Evolutionary conservation across 345 rosid genomes (phyloP).

Genomic region (Syzygium aromaticum): DNA sequence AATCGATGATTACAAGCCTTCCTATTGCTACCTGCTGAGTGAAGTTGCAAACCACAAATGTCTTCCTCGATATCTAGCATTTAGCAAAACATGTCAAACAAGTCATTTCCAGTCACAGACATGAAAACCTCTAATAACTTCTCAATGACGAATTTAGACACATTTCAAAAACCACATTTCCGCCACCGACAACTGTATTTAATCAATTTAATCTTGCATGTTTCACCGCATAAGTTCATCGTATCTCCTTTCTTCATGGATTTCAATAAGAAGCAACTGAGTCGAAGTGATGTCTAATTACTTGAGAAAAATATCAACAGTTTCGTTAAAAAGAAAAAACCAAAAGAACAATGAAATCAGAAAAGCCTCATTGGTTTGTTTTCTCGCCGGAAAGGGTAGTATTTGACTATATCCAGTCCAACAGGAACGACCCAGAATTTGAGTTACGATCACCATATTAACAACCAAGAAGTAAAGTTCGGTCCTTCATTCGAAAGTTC

Average conservation of each 20-base stretch:
- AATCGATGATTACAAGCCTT: neutral
- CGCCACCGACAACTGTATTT: neutral
- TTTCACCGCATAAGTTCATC: neutral
- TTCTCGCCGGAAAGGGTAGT: neutral
- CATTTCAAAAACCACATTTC: neutral
- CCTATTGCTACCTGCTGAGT: conserved; percentile 1
- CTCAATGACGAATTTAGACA: neutral
- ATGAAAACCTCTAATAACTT: neutral
- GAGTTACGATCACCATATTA: neutral
- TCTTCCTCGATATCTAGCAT: conserved; percentile 7
- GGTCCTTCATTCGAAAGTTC: neutral
- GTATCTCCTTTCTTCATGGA: neutral
- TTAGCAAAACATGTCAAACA: neutral
- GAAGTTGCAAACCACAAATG: conserved; percentile 3
- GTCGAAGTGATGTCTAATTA: neutral
- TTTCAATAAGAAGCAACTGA: neutral
- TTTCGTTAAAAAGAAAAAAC: neutral
- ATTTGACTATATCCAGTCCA: neutral
- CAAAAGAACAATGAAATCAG: neutral
- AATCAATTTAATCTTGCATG: neutral
- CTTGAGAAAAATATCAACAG: neutral
- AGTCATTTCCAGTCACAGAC: neutral
- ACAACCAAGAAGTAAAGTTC: neutral
- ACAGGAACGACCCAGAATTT: neutral
- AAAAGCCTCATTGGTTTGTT: neutral